Evolutionary conservation across 1,139 yeast species (phyloP), one percentile per base, ranked within the genome.

Genomic region (Candida frijolesensis): DNA sequence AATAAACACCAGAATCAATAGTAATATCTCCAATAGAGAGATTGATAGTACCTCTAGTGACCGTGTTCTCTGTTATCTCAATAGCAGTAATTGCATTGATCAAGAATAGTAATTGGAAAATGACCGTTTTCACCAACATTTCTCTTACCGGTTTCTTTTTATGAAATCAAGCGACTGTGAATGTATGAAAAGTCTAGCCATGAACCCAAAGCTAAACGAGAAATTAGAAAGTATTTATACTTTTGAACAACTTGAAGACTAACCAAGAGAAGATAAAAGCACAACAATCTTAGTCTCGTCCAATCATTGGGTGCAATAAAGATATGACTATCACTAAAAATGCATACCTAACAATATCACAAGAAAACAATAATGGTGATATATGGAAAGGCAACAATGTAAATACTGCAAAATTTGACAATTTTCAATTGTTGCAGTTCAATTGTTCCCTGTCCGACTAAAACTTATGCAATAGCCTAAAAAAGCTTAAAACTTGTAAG

Each of bases 1-100:
- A 71, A 53, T 62, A 68, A 15, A 61, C 71, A 45, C 67, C 70
- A 10, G 61, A 59, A n/a, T 60, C 56, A 46, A 72, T 59, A 8
- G 55, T 57, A n/a, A 67, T 58, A 51, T 61, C 67, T 15, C 68
- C 71, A 46, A 65, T 57, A 30, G 44, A 40, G 12, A 52, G 42
- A 35, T 56, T 51, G 38, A 64, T 46, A 16, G 65, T 52, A 29
- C 68, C 70, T 27, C 55, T 51, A 10, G 45, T 47, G 14, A 62
- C 32, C 16, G 34, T 47, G 40, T 53, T 44, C n/a, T 37, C 11
- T 11, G 48, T 35, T 10, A 52, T 47, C 14, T 45, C 47, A 35
- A 46, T 16, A 18, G 47, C 51, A 45, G 25, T 27, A 18, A 44
- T 25, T 27, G 35, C 35, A 35, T 35, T 44, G 42, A 44, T n/a